Evolutionary conservation across 345 rosid species (phyloP).

Genomic region (Salix suchowensis): DNA sequence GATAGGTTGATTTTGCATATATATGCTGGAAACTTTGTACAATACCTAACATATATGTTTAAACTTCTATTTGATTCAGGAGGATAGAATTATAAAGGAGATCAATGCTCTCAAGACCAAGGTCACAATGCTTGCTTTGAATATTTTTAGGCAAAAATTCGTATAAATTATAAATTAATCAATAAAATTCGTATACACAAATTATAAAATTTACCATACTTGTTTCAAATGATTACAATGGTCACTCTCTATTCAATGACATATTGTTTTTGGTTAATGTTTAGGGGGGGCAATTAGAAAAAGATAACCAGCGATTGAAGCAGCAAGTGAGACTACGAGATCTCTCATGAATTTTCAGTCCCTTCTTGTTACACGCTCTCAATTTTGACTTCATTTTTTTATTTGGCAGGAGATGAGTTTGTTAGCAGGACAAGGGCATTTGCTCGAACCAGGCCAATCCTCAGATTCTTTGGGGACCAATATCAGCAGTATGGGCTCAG

Average conservation of each 20-base stretch:
- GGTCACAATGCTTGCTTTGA: slow-evolving; percentile 18
- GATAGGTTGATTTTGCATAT: background rate
- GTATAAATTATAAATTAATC: background rate
- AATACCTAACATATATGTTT: background rate
- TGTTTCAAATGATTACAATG: too few relatives aligned
- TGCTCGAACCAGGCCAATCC: background rate
- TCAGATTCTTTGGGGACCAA: background rate
- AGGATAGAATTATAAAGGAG: slow-evolving; percentile 16
- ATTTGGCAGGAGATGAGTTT: background rate
- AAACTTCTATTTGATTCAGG: slow-evolving; percentile 18
- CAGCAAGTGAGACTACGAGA: slow-evolving; percentile 12
- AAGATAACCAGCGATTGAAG: slow-evolving; percentile 30
- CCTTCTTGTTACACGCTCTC: background rate
- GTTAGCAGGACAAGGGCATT: background rate
- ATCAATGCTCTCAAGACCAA: slow-evolving; percentile 22
- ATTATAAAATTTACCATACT: too few relatives aligned
- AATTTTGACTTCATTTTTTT: background rate
- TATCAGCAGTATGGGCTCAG: background rate
- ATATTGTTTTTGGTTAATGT: background rate
- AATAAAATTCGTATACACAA: too few relatives aligned
- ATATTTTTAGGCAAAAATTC: background rate
- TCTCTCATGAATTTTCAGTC: background rate
- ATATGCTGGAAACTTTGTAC: background rate
- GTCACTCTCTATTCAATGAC: background rate
- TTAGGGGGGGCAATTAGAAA: slow-evolving; percentile 23